Percentiles rank a stretch among this genome's conserved stretches.
These are phyloP conservation scores for Diutina scorzettiae DNA, from an alignment of 1,139 yeast genomes.

Conservation along the genomic window DNA sequence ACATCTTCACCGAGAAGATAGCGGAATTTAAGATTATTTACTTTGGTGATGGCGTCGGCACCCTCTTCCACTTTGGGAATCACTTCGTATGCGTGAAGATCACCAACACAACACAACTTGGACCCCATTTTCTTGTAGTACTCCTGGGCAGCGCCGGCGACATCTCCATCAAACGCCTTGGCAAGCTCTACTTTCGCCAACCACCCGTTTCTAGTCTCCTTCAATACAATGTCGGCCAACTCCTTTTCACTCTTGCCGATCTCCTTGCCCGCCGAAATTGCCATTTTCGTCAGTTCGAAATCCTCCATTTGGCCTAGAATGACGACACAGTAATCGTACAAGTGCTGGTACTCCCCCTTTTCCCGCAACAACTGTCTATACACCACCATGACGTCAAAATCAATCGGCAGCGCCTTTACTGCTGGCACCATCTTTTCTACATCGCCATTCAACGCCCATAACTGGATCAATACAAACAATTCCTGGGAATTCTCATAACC, in stretches of 20 bases:
- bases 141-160: constrained; percentile 17
- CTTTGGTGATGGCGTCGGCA: neutral
- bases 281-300: constrained; percentile 46
- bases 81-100: constrained; percentile 17
- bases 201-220: constrained; percentile 37
- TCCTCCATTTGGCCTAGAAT: constrained; percentile 32
- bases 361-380: neutral
- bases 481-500: constrained; percentile 39
- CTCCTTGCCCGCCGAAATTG: constrained; percentile 32
- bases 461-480: constrained; percentile 26
- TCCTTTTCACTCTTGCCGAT: constrained; percentile 17
- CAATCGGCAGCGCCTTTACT: neutral
- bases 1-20: neutral
- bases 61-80: neutral
- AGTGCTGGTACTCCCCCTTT: neutral
- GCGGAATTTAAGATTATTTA: neutral
- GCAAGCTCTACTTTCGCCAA: constrained; percentile 44
- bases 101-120: constrained; percentile 53
- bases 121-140: constrained; percentile 35
- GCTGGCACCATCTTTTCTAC: neutral
- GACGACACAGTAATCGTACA: neutral
- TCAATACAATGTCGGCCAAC: constrained; percentile 14
- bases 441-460: constrained; percentile 1
- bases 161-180: constrained; percentile 11
- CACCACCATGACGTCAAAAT: constrained; percentile 3